Percentiles rank a stretch among this genome's conserved stretches.
Evolutionary conservation across 129 eudicot genomes (phyloP).

Genomic region (Flaveria robusta): DNA sequence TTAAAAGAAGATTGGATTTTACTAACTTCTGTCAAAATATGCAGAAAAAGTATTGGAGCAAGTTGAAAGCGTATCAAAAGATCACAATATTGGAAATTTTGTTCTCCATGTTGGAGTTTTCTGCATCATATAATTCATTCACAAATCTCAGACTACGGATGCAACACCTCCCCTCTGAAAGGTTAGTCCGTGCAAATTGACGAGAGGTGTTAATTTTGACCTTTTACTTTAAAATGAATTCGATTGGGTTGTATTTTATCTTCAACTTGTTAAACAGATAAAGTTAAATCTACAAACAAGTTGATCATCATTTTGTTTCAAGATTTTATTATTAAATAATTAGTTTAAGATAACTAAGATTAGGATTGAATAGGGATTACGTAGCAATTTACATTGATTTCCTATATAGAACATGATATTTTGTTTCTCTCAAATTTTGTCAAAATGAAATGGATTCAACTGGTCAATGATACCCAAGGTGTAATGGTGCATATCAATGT

Average conservation of each 20-base stretch:
- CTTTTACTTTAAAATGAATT: background rate
- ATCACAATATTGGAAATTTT: conserved; percentile 76
- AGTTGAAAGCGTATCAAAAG: conserved; percentile 74
- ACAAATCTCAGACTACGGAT: conserved; percentile 85
- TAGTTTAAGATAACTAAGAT: background rate
- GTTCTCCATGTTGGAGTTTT: conserved; percentile 84
- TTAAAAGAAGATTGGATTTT: background rate
- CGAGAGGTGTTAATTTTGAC: background rate
- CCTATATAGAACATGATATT: background rate
- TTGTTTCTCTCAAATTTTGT: background rate
- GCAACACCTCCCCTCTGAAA: conserved; percentile 85
- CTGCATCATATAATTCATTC: conserved; percentile 94
- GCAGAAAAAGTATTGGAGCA: conserved; percentile 94
- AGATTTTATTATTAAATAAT: background rate
- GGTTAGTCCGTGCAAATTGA: conserved; percentile 41
- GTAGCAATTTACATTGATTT: background rate
- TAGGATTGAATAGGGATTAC: background rate
- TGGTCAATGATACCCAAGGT: background rate
- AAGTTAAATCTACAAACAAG: background rate
- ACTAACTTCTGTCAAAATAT: conserved; percentile 30
- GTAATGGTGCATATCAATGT: too few relatives aligned
- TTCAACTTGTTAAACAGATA: background rate
- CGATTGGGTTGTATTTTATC: background rate
- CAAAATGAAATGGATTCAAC: background rate
- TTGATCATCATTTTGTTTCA: background rate